Evolutionary conservation across 768 basidiomycete species (phyloP).

Genomic region (Rhodotorula diobovata): DNA sequence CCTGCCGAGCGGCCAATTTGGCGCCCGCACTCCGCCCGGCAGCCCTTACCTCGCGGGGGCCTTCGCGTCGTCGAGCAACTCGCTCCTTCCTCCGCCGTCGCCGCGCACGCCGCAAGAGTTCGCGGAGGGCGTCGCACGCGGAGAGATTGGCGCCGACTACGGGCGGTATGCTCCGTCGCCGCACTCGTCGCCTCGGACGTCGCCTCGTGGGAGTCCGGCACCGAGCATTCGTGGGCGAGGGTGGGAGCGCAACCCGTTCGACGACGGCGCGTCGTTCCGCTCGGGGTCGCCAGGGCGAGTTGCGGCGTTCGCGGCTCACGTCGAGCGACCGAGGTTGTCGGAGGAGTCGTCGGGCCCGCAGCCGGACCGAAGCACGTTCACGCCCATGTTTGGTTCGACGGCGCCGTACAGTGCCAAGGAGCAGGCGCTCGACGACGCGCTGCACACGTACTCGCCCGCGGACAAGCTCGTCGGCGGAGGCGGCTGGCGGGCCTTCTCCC

Average conservation of each 20-base stretch:
- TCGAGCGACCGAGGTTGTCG: background rate
- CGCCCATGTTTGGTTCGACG: background rate
- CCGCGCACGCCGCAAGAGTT: too few relatives aligned
- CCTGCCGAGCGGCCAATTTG: too few relatives aligned
- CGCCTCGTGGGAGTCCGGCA: too few relatives aligned
- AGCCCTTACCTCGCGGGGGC: background rate
- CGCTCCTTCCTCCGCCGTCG: too few relatives aligned
- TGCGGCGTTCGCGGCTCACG: too few relatives aligned
- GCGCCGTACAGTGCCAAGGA: slow-evolving; percentile 53
- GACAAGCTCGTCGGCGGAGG: slow-evolving; percentile 12
- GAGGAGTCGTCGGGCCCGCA: background rate
- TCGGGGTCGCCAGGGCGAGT: too few relatives aligned
- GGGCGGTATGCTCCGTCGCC: slow-evolving; percentile 26
- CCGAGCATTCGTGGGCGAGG: slow-evolving; percentile 7
- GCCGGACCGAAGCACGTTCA: background rate
- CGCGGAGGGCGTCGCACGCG: slow-evolving; percentile 7
- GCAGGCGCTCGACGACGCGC: slow-evolving; percentile 79
- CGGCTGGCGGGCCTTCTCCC: slow-evolving; percentile 52
- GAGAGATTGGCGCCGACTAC: slow-evolving; percentile 26
- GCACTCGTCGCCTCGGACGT: slow-evolving; percentile 7
- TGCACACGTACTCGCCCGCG: slow-evolving; percentile 62
- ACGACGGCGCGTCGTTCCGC: background rate
- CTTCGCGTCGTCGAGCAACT: too few relatives aligned
- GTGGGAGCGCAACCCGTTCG: slow-evolving; percentile 13
- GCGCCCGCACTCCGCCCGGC: slow-evolving; percentile 1